Base-by-base conservation (phyloP, 164 flowering plant species). In the Umbellularia californica region DNA sequence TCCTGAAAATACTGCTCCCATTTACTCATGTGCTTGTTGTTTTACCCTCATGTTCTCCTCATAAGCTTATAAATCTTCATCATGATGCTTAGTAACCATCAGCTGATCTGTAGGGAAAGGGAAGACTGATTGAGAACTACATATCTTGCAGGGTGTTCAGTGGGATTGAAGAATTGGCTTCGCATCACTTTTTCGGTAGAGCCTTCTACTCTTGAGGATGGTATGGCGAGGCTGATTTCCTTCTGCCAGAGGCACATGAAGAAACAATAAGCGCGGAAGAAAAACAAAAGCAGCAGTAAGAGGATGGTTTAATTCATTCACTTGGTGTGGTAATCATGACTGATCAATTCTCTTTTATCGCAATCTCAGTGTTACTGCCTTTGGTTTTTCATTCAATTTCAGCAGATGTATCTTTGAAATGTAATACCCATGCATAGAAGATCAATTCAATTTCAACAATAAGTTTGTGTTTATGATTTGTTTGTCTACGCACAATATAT, bases 121-220 rank as follows among this genome's bases (percentile, higher is more conserved):
- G 66, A n/a, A 22, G 27, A n/a, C 27, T n/a, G 9, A 66, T 15
- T 27, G 13, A 24, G 28, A 17, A 17, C 5, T 66, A 25, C 41
- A 5, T 35, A 35, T 30, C 20, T 66, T 79, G 76, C 84, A 81
- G 84, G 84, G 47, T 55, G 65, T 23, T 52, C 76, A 2, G 75
- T 82, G 64, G 82, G 84, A 51, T 14, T 77, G 17, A 86, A 85
- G 30, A 79, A 89, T 71, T 94, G 98, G 98, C 78, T 94, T 20
- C 83, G 97, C 0, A 79, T 94, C 9, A 89, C 94, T 27, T 89
- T 92, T 72, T 92, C 96, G 0, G 86, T 77, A 22, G 94, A 91
- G 19, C 89, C 88, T 19, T 68, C 87, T 20, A 80, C 87, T 20
- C 88, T 94, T n/a, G 85, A 82, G 76, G 94, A 90, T 75, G 96